Conservation (phyloP, 495 filamentous ascomycete genomes). For the Niebla homalea region DNA sequence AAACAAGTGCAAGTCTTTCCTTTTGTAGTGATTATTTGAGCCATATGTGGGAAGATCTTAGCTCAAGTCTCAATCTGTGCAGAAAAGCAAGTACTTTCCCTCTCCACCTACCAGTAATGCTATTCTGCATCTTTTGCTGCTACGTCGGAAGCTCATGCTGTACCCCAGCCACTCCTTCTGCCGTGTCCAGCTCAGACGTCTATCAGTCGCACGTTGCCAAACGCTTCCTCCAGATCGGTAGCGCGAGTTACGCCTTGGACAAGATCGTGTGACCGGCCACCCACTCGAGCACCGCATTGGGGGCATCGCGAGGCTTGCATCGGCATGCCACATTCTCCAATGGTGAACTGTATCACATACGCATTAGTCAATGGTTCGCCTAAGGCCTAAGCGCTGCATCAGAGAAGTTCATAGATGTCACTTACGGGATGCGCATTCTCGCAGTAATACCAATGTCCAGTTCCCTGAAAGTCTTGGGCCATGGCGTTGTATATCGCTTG, state of each 20-base stretch:
- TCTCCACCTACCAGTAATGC: no score
- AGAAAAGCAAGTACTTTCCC: no score
- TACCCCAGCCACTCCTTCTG: no score
- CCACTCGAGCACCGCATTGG: slow-evolving; percentile 47
- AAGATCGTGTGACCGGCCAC: slow-evolving; percentile 40
- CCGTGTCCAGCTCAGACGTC: slow-evolving; percentile 4
- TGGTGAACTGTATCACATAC: slow-evolving; percentile 34
- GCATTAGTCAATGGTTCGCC: slow-evolving; percentile 4
- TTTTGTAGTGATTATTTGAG: no score
- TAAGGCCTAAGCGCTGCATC: not conserved
- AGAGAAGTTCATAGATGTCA: not conserved
- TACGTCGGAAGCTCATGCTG: no score
- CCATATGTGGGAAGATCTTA: no score
- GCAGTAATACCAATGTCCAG: slow-evolving; percentile 57
- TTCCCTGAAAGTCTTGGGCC: slow-evolving; percentile 35
- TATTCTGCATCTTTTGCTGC: no score
- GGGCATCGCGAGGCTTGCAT: slow-evolving; percentile 49
- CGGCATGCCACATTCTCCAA: slow-evolving; percentile 60
- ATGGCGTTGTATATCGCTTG: slow-evolving; percentile 36
- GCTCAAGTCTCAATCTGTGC: no score
- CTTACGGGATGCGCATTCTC: slow-evolving; percentile 44
- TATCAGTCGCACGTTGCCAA: slow-evolving; percentile 16
- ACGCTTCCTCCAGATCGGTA: slow-evolving; percentile 33
- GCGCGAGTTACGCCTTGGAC: slow-evolving; percentile 37
- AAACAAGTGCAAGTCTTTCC: no score